phyloP scores from a whole-genome alignment of 129 eudicot genomes.

The Gnaphalium uliginosum region DNA sequence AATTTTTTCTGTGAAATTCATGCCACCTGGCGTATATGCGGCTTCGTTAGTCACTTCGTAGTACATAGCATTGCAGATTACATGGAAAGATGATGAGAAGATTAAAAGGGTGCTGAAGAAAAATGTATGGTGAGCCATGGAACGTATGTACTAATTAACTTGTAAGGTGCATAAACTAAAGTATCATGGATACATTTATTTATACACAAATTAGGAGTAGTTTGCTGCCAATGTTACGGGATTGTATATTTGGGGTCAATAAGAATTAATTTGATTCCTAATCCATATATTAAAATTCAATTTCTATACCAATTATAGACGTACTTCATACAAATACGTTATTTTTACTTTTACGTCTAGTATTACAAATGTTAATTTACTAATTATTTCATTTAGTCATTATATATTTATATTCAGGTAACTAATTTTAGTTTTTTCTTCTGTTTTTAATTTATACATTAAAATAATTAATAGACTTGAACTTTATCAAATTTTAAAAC shows the following conservation, averaged over 20 bases:
- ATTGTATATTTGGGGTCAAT: neutral
- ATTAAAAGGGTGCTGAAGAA: neutral
- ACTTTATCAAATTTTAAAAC: no score
- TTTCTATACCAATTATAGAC: neutral
- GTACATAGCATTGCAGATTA: neutral
- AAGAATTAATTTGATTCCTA: neutral
- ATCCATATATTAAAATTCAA: neutral
- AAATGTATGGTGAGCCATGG: conserved; percentile 8
- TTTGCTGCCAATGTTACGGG: neutral
- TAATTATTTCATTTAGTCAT: no score
- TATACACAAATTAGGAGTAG: neutral
- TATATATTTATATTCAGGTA: no score
- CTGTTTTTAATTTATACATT: no score
- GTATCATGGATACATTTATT: no score
- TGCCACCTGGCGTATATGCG: neutral
- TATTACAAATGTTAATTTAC: no score
- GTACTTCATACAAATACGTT: no score
- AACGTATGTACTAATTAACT: no score
- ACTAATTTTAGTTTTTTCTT: no score
- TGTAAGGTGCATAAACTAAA: neutral
- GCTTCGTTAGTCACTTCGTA: conserved; percentile 10
- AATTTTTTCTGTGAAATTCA: conserved; percentile 3
- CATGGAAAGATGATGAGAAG: conserved; percentile 4
- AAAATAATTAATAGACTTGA: no score
- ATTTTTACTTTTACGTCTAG: no score